Conservation (phyloP, 139 green algal species). For the Nannochloris sp. region DNA sequence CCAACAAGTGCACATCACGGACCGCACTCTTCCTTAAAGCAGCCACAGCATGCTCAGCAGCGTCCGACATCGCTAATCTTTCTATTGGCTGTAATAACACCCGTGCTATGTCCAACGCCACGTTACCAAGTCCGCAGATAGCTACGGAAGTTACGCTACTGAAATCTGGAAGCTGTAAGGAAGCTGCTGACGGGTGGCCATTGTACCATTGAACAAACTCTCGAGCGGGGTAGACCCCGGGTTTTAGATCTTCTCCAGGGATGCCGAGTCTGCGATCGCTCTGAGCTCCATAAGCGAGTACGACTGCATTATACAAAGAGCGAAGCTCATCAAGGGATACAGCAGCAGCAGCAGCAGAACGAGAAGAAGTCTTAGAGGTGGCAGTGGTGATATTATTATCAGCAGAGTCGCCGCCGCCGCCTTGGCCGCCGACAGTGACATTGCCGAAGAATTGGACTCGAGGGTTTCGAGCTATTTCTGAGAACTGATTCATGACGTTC, state of each 20-base stretch:
- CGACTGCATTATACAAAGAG: constrained; percentile 68
- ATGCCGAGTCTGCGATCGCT: constrained; percentile 70
- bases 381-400: background rate
- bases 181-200: constrained; percentile 72
- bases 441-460: constrained; percentile 74
- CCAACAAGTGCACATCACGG: constrained; percentile 71
- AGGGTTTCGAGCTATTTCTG: constrained; percentile 18
- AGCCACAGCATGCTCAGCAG: constrained; percentile 61
- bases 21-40: constrained; percentile 26
- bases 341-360: constrained; percentile 20
- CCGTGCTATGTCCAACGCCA: constrained; percentile 90
- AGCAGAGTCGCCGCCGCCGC: background rate
- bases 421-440: constrained; percentile 49
- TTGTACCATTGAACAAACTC: constrained; percentile 99
- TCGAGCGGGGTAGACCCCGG: constrained; percentile 72
- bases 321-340: constrained; percentile 63
- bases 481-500: constrained; percentile 90
- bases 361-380: background rate
- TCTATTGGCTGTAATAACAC: constrained; percentile 63
- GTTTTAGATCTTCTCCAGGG: constrained; percentile 58
- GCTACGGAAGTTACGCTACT: constrained; percentile 41
- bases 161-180: constrained; percentile 49
- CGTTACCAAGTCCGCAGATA: constrained; percentile 80
- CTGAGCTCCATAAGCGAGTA: constrained; percentile 87
- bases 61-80: constrained; percentile 70